These are phyloP conservation scores for Hypoxylon sp. DNA, from an alignment of 2,329 filamentous ascomycete genomes.

Conservation along the genomic window DNA sequence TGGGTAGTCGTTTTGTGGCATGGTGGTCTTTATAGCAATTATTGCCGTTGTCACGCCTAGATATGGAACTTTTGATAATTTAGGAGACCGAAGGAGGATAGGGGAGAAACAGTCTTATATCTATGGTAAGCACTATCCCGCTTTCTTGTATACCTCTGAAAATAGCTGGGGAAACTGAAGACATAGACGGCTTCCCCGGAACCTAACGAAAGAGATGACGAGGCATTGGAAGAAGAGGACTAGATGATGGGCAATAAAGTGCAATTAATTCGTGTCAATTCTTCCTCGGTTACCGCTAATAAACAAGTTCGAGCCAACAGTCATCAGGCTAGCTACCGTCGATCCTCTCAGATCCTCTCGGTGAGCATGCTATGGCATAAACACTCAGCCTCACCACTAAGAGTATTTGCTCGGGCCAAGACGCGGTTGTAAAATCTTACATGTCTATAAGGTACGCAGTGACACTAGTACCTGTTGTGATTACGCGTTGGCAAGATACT, in stretches of 20 bases:
- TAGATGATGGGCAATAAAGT: background rate
- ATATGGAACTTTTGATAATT: background rate
- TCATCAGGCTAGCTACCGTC: background rate
- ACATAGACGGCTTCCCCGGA: background rate
- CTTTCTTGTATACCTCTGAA: background rate
- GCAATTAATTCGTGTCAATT: background rate
- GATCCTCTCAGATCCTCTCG: no score
- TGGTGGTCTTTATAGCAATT: background rate
- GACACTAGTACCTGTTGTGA: background rate
- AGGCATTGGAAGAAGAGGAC: background rate
- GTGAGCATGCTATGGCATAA: constrained; percentile 2
- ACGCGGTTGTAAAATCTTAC: background rate
- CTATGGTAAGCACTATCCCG: background rate
- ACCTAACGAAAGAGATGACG: background rate
- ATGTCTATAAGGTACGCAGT: background rate
- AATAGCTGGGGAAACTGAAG: background rate
- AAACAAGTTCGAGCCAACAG: background rate
- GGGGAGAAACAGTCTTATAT: background rate
- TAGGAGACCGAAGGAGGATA: background rate
- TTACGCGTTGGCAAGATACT: background rate
- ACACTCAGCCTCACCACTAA: background rate
- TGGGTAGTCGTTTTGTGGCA: constrained; percentile 18
- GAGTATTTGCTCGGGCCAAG: background rate
- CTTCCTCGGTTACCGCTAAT: background rate
- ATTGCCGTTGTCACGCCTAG: background rate